Base-by-base conservation (phyloP, 805 yeast genomes). In the Kodamaea restingae region DNA sequence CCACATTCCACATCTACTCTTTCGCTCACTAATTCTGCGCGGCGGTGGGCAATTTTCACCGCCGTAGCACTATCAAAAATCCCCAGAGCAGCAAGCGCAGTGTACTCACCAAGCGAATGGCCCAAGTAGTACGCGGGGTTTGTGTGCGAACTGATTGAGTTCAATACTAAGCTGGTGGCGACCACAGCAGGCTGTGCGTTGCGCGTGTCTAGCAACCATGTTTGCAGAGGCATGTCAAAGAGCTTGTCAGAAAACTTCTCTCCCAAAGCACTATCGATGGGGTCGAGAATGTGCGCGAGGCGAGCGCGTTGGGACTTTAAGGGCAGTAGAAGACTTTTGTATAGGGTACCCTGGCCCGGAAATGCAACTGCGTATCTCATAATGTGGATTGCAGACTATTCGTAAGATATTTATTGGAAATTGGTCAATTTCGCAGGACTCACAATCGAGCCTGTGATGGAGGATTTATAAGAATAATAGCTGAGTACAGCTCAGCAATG, bases 151-250 rank as follows among this genome's bases (percentile, higher is more conserved):
- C 15, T n/a, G 9, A 17, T n/a, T 6, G 21, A 14, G 22, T 20
- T 10, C 18, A 32, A 21, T 5, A 34, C 32, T 18, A 39, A 20
- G 14, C 38, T 63, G 3, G 75, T 55, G 2, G 71, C 60, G 21
- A 76, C 54, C 8, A 76, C 68, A 17, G 79, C 71, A 3, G 81
- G 81, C 59, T 76, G 82, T 15, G 80, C 79, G 48, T 70, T 50
- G 30, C 67, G 56, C 0, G 79, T 74, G 18, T 56, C 47, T 8
- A 38, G 21, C 15, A 60, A 33, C 62, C 65, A 61, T 4, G 36
- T 11, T 11, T 39, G 41, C 6, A 45, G 42, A 21, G 41, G 42
- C 15, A 18, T 4, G 36, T 38, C 48, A 24, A 45, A 34, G 18
- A 40, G 39, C 17, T 18, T 35, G n/a, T 12, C 32, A 25, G 31